Evolutionary conservation across 306 rosid species (phyloP), one percentile per base, ranked within the genome.

Genomic region (Begonia masoniana): DNA sequence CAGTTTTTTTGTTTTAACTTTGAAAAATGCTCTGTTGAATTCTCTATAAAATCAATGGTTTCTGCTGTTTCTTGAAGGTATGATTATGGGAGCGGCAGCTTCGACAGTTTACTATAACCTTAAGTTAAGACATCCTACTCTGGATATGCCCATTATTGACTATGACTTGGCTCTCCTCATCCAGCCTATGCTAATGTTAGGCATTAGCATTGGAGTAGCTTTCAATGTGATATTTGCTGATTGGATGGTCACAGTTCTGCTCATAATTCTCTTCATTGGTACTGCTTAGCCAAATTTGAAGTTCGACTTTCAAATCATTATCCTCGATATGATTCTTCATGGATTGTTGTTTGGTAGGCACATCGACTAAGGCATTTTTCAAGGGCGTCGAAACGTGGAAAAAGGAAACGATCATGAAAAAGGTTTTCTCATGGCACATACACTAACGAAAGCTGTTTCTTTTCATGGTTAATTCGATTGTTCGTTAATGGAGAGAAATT

Each of bases 141-240:
- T 78, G 50, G 58, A 80, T 43, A 68, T 83, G 82, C 94, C 96
- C 15, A 75, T 91, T 52, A 91, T 85, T 15, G 97, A 91, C 70
- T 91, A 91, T 73, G 97, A 91, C 76, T 75, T 91, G 76, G 85
- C 85, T 0, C 71, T 91, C 55, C 97, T 91, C 56, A 77, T 91
- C 70, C 95, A 85, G 70, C 97, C 97, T 12, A 91, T 91, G 97
- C 96, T 91, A 57, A 91, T 91, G 97, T 67, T 85, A 58, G 97
- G 97, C 13, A 85, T 91, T 69, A 91, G 97, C 61, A 74, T 91
- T 16, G 97, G 97, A 57, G 97, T 91, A 45, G 68, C 77, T 51
- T 91, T 85, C 68, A 91, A 83, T 13, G 96, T 85, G 62, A 52
- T 83, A n/a, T 91, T 91, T 74, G 84, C 97, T 52, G 97, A 91